These are phyloP conservation scores for Starmera quercuum DNA, from an alignment of 805 yeast genomes.

Conservation along the genomic window DNA sequence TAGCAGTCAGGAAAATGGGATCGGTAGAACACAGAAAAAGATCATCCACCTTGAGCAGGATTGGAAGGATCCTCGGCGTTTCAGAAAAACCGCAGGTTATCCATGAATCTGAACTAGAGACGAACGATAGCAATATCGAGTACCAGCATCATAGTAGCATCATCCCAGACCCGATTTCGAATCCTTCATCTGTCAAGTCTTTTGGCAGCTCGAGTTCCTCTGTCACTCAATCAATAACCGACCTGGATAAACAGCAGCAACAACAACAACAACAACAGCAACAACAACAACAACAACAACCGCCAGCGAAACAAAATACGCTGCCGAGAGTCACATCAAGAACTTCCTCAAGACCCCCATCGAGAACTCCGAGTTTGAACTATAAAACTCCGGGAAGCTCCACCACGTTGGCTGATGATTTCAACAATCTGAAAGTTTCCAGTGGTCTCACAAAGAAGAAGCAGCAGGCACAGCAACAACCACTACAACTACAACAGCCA, in stretches of 20 bases:
- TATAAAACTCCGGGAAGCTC: slow-evolving; percentile 3
- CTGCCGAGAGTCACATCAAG: slow-evolving; percentile 1
- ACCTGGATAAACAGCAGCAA: background rate
- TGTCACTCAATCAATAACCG: background rate
- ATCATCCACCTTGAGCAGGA: slow-evolving; percentile 21
- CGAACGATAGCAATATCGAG: background rate
- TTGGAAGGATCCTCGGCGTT: slow-evolving; percentile 21
- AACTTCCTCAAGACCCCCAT: slow-evolving; percentile 5
- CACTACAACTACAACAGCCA: slow-evolving; percentile 5
- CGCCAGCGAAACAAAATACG: slow-evolving; percentile 1
- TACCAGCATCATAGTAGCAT: background rate
- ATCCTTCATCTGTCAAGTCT: slow-evolving; percentile 1
- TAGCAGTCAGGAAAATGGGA: no score
- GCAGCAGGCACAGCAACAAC: slow-evolving; percentile 5
- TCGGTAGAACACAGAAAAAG: slow-evolving; percentile 16
- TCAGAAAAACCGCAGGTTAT: slow-evolving; percentile 1
- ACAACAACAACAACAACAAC: slow-evolving; percentile 5
- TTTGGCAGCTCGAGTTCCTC: slow-evolving; percentile 1
- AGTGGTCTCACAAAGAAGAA: background rate
- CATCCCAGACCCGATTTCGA: background rate
- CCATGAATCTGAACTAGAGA: background rate
- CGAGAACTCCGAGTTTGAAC: slow-evolving; percentile 10
- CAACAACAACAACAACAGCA: background rate
- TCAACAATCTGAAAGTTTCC: slow-evolving; percentile 5
- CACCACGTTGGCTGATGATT: slow-evolving; percentile 2